Evolutionary conservation across 129 eudicot species (phyloP), one percentile per base, ranked within the genome.

Genomic region (Cynara cardunculus): DNA sequence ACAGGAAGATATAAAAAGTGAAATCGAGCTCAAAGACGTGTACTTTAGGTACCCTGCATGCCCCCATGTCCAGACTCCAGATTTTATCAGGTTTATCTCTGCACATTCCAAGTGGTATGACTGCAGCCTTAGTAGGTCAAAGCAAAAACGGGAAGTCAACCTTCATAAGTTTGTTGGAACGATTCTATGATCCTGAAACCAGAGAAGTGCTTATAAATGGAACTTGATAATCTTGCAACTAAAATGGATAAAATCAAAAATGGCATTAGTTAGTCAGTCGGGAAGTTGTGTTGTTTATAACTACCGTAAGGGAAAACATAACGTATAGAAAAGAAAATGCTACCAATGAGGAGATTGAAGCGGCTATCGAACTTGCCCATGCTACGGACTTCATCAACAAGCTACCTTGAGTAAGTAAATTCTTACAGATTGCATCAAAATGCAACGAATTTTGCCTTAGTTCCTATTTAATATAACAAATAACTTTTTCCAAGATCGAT

Each of bases 101-200:
- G 26, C 34, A 19, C 27, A 72, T 89, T 5, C 82, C 93, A 0
- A 85, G 91, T 78, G 97, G 97, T 7, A 84, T 64, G 19, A 94
- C 93, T 72, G 89, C 86, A 49, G 97, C 98, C n/a, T 81, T 94
- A 26, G 97, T 94, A 24, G 97, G 98, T 49, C 94, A 89, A 72
- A 94, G 97, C 73, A 95, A 97, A 72, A 91, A 92, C 69, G 98
- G 98, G 70, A 94, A 94, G 74, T 94, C 97, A 30, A 94, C 98
- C 0, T 89, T 91, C 25, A 87, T 94, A 41, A 88, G 93, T 67
- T 80, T 94, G 7, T 41, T 94, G 56, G 90, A 94, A 78, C 80
- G 98, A 74, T 94, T 94, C 64, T 94, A 94, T 74, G 97, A 94
- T 78, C 98, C 98, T 37, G 89, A 88, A 14, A 67, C 82, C 5